Evolutionary conservation across 768 basidiomycete genomes (phyloP), one percentile per base, ranked within the genome.

Genomic region (Phanerochaete carnosa): DNA sequence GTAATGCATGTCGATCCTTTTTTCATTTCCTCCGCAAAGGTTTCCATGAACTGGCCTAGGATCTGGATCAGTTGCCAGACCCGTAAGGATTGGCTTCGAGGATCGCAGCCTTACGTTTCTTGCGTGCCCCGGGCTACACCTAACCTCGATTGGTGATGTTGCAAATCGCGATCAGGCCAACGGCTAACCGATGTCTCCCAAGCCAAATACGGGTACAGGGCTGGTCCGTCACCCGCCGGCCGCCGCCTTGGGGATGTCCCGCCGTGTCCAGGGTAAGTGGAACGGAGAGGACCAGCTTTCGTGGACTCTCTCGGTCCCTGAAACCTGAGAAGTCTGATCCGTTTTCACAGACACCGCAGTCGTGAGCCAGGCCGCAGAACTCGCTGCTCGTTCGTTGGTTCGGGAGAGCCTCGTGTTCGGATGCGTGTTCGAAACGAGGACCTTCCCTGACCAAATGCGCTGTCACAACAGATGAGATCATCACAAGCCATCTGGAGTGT

Each of bases 311-410:
- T 35, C 46, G 33, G 57, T 50, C 56, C 55, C 56, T 57, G 56
- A 45, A 43, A 58, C 56, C 57, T 55, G 39, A 43, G 33, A 53
- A 49, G 51, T 26, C 59, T 61, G 59, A 55, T 61, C 59, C 59
- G 59, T 57, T 19, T 50, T 55, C 54, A 55, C 54, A 55, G 54
- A 55, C 54, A 26, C 35, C 26, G 33, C 54, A 37, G 7, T 43
- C 39, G 32, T 43, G 35, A 35, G 16, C 35, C n/a, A 26, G 52
- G 52, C 35, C 58, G 23, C 51, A 32, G 35, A 55, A 30, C 8
- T 47, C n/a, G 53, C 56, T 11, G 28, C 49, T 57, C n/a, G n/a
- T n/a, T n/a, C n/a, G n/a, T n/a, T n/a, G n/a, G n/a, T n/a, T n/a
- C n/a, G n/a, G n/a, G n/a, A n/a, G n/a, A n/a, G n/a, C n/a, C n/a